These are phyloP conservation scores for Jimgerdemannia lactiflua DNA, from an alignment of 192 early-diverging fungal genomes.

Conservation along the genomic window DNA sequence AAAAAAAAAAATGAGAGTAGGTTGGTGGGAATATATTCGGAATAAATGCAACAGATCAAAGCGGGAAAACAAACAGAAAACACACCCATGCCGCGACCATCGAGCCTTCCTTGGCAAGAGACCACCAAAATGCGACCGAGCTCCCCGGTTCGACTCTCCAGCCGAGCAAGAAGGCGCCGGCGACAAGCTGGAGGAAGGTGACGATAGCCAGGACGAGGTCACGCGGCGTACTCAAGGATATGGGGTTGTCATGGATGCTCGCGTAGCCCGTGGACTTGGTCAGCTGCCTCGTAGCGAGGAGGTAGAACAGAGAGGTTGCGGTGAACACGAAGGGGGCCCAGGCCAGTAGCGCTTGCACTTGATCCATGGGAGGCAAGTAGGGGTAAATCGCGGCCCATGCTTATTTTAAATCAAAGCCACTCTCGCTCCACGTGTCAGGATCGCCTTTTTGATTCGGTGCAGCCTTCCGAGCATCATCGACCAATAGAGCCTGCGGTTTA, in stretches of 20 bases:
- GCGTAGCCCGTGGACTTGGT: not conserved
- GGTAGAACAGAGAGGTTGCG: too few species aligned
- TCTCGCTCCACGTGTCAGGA: too few species aligned
- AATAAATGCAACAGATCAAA: not conserved
- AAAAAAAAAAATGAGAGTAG: too few species aligned
- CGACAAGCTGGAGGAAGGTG: not conserved
- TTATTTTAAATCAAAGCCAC: too few species aligned
- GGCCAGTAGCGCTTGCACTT: too few species aligned
- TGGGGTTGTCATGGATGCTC: not conserved
- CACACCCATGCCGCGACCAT: not conserved
- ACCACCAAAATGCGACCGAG: not conserved
- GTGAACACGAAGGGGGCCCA: too few species aligned
- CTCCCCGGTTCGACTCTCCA: not conserved
- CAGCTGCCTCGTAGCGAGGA: too few species aligned
- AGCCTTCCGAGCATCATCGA: too few species aligned
- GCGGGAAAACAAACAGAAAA: not conserved
- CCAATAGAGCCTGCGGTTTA: too few species aligned
- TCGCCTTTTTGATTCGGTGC: too few species aligned
- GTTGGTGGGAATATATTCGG: not conserved
- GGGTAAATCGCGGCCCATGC: too few species aligned
- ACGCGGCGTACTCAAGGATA: not conserved
- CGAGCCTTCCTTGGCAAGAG: not conserved
- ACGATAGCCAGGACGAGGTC: not conserved
- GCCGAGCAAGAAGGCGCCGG: not conserved
- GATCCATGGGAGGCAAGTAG: too few species aligned